phyloP scores from a whole-genome alignment of 768 basidiomycete species.

The Lentinula aciculospora region DNA sequence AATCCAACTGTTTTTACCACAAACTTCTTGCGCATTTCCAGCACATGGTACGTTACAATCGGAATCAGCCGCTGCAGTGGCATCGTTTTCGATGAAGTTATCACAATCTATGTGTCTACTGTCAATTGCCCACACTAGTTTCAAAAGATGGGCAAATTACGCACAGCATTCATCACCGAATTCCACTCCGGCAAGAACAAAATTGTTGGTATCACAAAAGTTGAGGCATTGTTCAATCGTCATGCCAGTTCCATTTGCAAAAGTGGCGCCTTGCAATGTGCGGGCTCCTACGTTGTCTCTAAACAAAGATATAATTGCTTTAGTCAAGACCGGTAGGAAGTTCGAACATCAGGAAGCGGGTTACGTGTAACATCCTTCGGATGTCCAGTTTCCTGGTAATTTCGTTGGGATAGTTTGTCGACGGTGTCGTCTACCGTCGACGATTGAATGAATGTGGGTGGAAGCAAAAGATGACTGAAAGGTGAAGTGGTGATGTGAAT shows the following conservation, averaged over 20 bases:
- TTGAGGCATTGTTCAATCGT: conserved; percentile 49
- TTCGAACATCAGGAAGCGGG: background rate
- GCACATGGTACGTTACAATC: conserved; percentile 62
- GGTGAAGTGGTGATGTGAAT: background rate
- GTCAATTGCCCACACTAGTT: background rate
- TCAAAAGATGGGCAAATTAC: conserved; percentile 11
- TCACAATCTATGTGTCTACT: conserved; percentile 52
- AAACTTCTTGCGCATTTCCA: conserved; percentile 51
- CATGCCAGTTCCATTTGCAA: conserved; percentile 45
- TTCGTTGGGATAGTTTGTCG: conserved; percentile 34
- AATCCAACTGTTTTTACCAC: conserved; percentile 30
- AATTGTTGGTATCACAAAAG: conserved; percentile 42
- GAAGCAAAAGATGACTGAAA: conserved; percentile 21
- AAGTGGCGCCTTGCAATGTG: conserved; percentile 46
- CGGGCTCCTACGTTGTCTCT: conserved; percentile 57
- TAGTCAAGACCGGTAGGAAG: background rate
- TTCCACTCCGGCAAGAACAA: conserved; percentile 67
- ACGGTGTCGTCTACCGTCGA: conserved; percentile 17
- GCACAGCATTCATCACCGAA: conserved; percentile 58
- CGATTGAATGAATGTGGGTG: conserved; percentile 20
- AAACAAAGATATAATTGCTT: conserved; percentile 8
- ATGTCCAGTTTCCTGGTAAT: conserved; percentile 52
- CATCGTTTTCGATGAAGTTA: conserved; percentile 42
- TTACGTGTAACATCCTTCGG: conserved; percentile 60
- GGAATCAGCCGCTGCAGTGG: conserved; percentile 34